Evolutionary conservation across 2,329 filamentous ascomycete species (phyloP), one percentile per base, ranked within the genome.

Genomic region (Arthroderma sp.): DNA sequence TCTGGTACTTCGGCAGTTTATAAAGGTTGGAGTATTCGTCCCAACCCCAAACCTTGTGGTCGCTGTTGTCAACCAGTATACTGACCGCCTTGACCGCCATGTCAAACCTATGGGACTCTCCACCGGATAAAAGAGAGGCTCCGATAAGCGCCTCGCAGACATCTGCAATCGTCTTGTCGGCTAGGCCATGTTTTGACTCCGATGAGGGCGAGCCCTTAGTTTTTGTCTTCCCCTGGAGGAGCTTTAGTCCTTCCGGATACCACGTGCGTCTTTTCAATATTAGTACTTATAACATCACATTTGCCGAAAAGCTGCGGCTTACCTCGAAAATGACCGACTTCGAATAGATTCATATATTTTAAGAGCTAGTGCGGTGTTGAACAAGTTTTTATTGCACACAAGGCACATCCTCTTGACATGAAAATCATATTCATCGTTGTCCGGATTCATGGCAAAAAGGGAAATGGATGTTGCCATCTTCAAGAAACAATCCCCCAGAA

Each of bases 381-480:
- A 87, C 0, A 98, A 70, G 51, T 94, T 95, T 52, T 82, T 76
- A 63, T 98, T 98, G 73, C 86, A 94, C 10, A 96, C 74, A 55
- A 96, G 74, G 15, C 82, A 59, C 89, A 96, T 96, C 10, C 91
- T 80, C 53, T 86, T 81, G 5, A 94, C 84, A 56, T 98, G 91
- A 54, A 85, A 91, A 45, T 85, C 79, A 40, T 81, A 93, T 57
- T 98, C 91, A 51, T 86, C 78, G 49, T 83, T 78, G 40, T 83
- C 75, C 0, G 86, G 86, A 15, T 83, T 78, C 29, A 79, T 73
- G 1, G 82, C 82, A 58, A 83, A 96, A 0, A 94, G 70, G 0
- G 87, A 80, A 43, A 98, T 87, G 0, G 88, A 89, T 0, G 89
- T 95, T 7, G 85, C 86, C 80, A 95, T 89, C 64, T 98, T 98